Evolutionary conservation across 2,329 filamentous ascomycete species (phyloP).

Genomic region (Pseudogymnoascus sp.): DNA sequence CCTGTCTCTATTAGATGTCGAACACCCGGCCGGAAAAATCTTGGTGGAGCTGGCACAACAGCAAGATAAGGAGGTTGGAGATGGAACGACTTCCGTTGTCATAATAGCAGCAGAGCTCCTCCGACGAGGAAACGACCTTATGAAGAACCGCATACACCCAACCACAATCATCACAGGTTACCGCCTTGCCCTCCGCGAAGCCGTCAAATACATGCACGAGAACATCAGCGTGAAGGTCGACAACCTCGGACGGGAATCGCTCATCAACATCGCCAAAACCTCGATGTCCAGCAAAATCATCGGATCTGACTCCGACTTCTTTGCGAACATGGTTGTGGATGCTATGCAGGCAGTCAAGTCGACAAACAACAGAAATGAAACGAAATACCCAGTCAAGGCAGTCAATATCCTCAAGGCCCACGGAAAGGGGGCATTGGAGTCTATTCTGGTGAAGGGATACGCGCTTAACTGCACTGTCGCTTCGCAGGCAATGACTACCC

Average conservation of each 20-base stretch:
- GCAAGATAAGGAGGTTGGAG: slow-evolving; percentile 97
- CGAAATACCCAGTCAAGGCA: slow-evolving; percentile 97
- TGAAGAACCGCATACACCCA: slow-evolving; percentile 99
- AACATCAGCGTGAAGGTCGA: slow-evolving; percentile 97
- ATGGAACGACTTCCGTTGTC: slow-evolving; percentile 96
- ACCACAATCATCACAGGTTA: slow-evolving; percentile 99
- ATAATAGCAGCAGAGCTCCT: slow-evolving; percentile 94
- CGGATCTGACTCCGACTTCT: slow-evolving; percentile 91
- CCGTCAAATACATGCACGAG: slow-evolving; percentile 98
- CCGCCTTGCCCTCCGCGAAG: slow-evolving; percentile 88
- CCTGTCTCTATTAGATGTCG: slow-evolving; percentile 87
- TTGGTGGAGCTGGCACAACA: slow-evolving; percentile 95
- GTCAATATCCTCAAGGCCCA: slow-evolving; percentile 99
- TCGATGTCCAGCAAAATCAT: slow-evolving; percentile 99
- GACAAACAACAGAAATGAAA: slow-evolving; percentile 81
- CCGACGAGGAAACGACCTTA: slow-evolving; percentile 89
- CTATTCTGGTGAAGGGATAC: slow-evolving; percentile 88
- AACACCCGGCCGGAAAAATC: slow-evolving; percentile 97
- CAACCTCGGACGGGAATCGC: slow-evolving; percentile 78
- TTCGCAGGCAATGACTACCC: slow-evolving; percentile 94
- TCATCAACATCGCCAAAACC: slow-evolving; percentile 93
- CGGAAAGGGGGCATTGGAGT: slow-evolving; percentile 86
- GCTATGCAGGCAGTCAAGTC: slow-evolving; percentile 92
- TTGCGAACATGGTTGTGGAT: slow-evolving; percentile 94
- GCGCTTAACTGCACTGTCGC: slow-evolving; percentile 98